A percentile compares a stretch with the other conserved stretches of the same genome.
Conservation (phyloP, 2,329 filamentous ascomycete genomes). For the Neonectria magnoliae region DNA sequence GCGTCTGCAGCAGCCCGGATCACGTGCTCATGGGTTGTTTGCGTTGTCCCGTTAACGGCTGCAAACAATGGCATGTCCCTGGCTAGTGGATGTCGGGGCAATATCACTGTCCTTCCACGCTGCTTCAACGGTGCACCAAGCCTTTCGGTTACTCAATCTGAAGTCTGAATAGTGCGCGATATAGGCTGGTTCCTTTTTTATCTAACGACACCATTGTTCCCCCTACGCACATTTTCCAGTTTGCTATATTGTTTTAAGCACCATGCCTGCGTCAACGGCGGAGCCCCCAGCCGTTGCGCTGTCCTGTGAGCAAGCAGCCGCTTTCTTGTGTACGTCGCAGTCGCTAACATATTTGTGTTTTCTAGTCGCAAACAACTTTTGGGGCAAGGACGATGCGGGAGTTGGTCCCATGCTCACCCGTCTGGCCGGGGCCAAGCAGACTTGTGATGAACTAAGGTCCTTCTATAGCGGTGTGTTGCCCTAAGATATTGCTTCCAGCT, state of each 20-base stretch:
- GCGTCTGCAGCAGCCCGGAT: constrained; percentile 30
- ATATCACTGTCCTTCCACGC: constrained; percentile 26
- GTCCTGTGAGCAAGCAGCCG: constrained; percentile 64
- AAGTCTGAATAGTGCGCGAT: constrained; percentile 31
- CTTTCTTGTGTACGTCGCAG: background rate
- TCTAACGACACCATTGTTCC: constrained; percentile 5
- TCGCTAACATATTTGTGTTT: constrained; percentile 29
- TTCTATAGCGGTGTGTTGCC: constrained; percentile 80
- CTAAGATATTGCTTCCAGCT: background rate
- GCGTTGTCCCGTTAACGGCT: constrained; percentile 35
- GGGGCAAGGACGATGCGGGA: constrained; percentile 98
- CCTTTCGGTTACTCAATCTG: constrained; percentile 29
- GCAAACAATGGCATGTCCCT: constrained; percentile 37
- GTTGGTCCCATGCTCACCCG: constrained; percentile 91
- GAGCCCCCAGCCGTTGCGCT: constrained; percentile 73
- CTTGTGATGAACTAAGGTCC: constrained; percentile 89
- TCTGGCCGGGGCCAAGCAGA: constrained; percentile 94
- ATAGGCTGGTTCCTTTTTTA: constrained; percentile 36
- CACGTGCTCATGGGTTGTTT: constrained; percentile 38
- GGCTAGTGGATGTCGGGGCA: constrained; percentile 7
- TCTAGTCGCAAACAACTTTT: constrained; percentile 97
- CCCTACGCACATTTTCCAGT: constrained; percentile 2
- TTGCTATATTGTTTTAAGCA: constrained; percentile 36
- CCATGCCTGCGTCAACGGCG: constrained; percentile 69
- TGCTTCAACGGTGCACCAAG: constrained; percentile 26